phyloP scores from a whole-genome alignment of 2,329 filamentous ascomycete genomes.

The Fusarium clavum region DNA sequence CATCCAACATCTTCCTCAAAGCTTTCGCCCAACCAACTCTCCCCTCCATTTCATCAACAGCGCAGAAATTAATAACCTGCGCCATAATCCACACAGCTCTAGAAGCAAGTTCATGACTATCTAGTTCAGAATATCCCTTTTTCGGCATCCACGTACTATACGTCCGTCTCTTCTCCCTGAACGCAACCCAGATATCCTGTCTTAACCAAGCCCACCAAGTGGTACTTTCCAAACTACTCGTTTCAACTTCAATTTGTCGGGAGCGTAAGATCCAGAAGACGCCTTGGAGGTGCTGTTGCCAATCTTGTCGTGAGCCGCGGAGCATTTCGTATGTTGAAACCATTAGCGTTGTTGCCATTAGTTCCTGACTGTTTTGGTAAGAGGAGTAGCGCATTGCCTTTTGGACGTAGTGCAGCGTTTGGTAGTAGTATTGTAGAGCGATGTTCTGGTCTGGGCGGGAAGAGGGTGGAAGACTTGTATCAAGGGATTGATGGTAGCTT shows the following conservation, averaged over 20 bases:
- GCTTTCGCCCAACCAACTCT: conserved; percentile 26
- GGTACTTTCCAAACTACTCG: conserved; percentile 63
- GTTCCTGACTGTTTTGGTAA: conserved; percentile 68
- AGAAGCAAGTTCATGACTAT: conserved; percentile 65
- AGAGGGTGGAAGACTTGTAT: not conserved
- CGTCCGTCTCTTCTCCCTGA: conserved; percentile 66
- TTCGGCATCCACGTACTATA: conserved; percentile 70
- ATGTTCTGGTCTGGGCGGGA: conserved; percentile 34
- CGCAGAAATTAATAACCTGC: conserved; percentile 67
- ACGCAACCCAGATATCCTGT: conserved; percentile 75
- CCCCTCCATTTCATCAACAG: conserved; percentile 16
- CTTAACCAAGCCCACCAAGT: conserved; percentile 75
- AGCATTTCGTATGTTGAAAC: conserved; percentile 76
- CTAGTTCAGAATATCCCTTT: conserved; percentile 60
- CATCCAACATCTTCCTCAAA: conserved; percentile 40
- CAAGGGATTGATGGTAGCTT: conserved; percentile 40
- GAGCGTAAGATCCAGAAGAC: conserved; percentile 75
- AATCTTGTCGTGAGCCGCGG: conserved; percentile 61
- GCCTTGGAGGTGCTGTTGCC: conserved; percentile 72
- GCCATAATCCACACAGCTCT: conserved; percentile 66
- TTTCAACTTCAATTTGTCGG: conserved; percentile 69
- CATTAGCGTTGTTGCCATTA: conserved; percentile 68
- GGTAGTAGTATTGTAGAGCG: conserved; percentile 66
- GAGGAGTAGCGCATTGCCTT: conserved; percentile 68
- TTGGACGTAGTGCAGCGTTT: conserved; percentile 71